These are phyloP conservation scores for Paecilomyces variotii DNA, from an alignment of 2,329 filamentous ascomycete species.

Conservation along the genomic window DNA sequence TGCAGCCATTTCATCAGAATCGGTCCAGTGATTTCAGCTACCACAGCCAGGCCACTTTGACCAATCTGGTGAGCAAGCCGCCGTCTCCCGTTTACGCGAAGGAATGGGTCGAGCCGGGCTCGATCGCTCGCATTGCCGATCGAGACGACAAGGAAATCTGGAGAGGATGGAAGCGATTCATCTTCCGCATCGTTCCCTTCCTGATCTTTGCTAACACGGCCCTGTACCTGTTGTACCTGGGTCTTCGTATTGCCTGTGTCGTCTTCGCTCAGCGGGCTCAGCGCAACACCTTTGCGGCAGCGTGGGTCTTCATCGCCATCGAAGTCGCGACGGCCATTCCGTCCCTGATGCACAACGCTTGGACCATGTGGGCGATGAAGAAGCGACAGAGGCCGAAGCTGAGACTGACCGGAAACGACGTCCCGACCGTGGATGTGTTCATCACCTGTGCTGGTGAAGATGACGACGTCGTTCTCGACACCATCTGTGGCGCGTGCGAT, in stretches of 20 bases:
- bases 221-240: slow-evolving; percentile 41
- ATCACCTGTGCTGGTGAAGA: slow-evolving; percentile 40
- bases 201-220: slow-evolving; percentile 27
- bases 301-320: slow-evolving; percentile 51
- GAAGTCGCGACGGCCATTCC: slow-evolving; percentile 48
- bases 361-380: slow-evolving; percentile 52
- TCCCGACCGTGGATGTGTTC: slow-evolving; percentile 36
- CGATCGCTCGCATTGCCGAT: slow-evolving; percentile 26
- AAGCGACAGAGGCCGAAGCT: slow-evolving; percentile 48
- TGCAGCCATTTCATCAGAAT: background rate
- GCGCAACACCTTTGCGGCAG: slow-evolving; percentile 38
- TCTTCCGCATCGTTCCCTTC: slow-evolving; percentile 27
- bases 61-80: slow-evolving; percentile 23
- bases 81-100: slow-evolving; percentile 22
- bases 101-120: slow-evolving; percentile 30
- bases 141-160: slow-evolving; percentile 31
- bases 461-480: slow-evolving; percentile 33
- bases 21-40: slow-evolving; percentile 4
- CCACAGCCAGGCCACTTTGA: slow-evolving; percentile 27
- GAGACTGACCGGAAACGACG: slow-evolving; percentile 19
- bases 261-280: slow-evolving; percentile 42
- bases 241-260: slow-evolving; percentile 45
- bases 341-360: slow-evolving; percentile 49
- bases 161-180: slow-evolving; percentile 28
- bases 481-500: slow-evolving; percentile 28